Percentiles rank a stretch among this genome's conserved stretches.
phyloP scores from a whole-genome alignment of 2,329 filamentous ascomycete species.

The Madurella mycetomatis region DNA sequence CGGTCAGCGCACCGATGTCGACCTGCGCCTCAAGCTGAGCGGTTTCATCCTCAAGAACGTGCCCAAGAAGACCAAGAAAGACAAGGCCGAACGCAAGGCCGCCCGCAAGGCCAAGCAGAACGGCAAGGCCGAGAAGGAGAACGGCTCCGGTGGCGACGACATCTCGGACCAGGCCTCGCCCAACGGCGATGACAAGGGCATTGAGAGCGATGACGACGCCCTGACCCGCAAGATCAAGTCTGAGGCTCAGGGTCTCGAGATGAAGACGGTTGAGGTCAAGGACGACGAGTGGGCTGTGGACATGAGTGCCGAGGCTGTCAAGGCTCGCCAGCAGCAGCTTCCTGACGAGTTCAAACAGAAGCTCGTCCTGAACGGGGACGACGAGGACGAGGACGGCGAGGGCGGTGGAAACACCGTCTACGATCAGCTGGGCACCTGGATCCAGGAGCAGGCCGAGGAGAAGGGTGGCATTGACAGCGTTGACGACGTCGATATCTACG shows the following conservation, averaged over 20 bases:
- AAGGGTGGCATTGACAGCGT: slow-evolving; percentile 74
- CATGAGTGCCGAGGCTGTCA: slow-evolving; percentile 91
- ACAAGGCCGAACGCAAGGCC: slow-evolving; percentile 89
- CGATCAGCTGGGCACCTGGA: slow-evolving; percentile 90
- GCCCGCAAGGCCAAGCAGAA: slow-evolving; percentile 84
- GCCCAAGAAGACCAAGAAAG: slow-evolving; percentile 91
- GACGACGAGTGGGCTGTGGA: slow-evolving; percentile 95
- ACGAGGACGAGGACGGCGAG: slow-evolving; percentile 77
- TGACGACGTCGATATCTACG: slow-evolving; percentile 84
- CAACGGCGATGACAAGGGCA: slow-evolving; percentile 48
- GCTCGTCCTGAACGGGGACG: slow-evolving; percentile 72
- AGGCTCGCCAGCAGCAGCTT: slow-evolving; percentile 86
- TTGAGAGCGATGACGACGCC: slow-evolving; percentile 78
- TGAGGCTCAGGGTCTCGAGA: slow-evolving; percentile 45
- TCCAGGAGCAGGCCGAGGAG: slow-evolving; percentile 66
- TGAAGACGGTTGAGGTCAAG: slow-evolving; percentile 53
- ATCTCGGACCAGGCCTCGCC: slow-evolving; percentile 29
- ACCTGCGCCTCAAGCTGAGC: slow-evolving; percentile 90
- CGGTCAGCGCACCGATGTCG: slow-evolving; percentile 86
- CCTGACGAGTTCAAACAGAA: slow-evolving; percentile 93
- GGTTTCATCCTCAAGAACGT: slow-evolving; percentile 97
- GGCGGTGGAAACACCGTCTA: slow-evolving; percentile 72
- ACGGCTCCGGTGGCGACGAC: slow-evolving; percentile 58
- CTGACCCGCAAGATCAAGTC: slow-evolving; percentile 73
- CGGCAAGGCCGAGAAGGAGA: slow-evolving; percentile 55